phyloP scores from a whole-genome alignment of 257 asterid species.

The Craterostigma plantagineum region DNA sequence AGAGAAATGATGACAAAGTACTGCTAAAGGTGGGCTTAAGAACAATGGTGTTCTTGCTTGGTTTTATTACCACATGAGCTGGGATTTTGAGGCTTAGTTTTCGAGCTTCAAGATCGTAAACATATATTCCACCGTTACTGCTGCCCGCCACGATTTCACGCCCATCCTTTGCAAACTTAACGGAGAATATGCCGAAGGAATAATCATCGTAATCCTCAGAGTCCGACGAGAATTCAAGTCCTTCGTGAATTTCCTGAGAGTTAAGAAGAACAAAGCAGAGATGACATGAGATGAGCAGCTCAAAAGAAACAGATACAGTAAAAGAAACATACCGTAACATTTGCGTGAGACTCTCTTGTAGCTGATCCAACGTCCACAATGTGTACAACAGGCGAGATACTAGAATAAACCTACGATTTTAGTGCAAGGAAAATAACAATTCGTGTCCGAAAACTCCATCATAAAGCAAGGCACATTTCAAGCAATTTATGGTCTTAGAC shows the following conservation, averaged over 20 bases:
- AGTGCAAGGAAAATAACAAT: conserved; percentile 10
- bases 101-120: conserved; percentile 71
- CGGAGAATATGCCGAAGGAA: conserved; percentile 86
- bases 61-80: conserved; percentile 64
- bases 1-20: too few species aligned
- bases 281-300: conserved; percentile 4
- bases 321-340: conserved; percentile 50
- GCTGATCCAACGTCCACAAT: conserved; percentile 81
- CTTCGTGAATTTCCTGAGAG: conserved; percentile 91
- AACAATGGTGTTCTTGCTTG: conserved; percentile 4
- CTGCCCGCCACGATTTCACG: conserved; percentile 82
- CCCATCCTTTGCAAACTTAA: conserved; percentile 82
- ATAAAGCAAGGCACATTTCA: too few species aligned
- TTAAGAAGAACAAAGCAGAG: neutral
- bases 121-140: conserved; percentile 56
- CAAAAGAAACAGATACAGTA: too few species aligned
- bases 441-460: too few species aligned
- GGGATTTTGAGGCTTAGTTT: conserved; percentile 56
- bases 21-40: neutral
- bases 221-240: conserved; percentile 51
- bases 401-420: conserved; percentile 54
- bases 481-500: too few species aligned
- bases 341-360: conserved; percentile 55
- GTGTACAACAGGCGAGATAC: conserved; percentile 75
- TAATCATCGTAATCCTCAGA: conserved; percentile 35